phyloP scores from a whole-genome alignment of 208 protist species.

The Acanthamoeba lugdunensis region DNA sequence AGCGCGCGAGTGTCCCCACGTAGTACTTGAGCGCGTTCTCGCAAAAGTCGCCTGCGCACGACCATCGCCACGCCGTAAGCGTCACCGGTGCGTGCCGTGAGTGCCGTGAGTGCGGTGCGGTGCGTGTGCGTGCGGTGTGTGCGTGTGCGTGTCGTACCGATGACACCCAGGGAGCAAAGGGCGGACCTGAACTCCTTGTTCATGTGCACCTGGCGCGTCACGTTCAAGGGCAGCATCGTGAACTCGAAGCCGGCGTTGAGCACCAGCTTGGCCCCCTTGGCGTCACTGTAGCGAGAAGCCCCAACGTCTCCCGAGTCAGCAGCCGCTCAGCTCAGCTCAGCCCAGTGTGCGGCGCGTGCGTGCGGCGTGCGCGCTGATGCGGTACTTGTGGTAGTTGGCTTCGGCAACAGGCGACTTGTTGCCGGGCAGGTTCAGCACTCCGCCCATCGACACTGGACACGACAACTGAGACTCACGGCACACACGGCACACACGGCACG shows the following conservation, averaged over 20 bases:
- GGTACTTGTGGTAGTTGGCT: slow-evolving; percentile 19
- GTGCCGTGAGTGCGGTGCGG: not conserved
- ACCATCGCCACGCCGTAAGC: no score
- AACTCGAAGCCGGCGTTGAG: slow-evolving; percentile 50
- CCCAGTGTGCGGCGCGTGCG: no score
- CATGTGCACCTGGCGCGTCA: slow-evolving; percentile 28
- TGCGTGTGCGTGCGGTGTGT: not conserved
- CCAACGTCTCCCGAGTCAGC: no score
- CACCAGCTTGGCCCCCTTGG: slow-evolving; percentile 18
- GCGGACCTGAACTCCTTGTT: slow-evolving; percentile 14
- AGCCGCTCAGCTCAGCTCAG: no score
- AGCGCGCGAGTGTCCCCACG: not conserved
- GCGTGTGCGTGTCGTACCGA: slow-evolving; percentile 10
- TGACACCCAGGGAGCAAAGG: not conserved
- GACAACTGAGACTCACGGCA: not conserved
- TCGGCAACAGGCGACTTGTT: slow-evolving; percentile 17
- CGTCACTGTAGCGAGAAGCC: not conserved
- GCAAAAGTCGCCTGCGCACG: not conserved
- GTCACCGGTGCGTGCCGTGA: not conserved
- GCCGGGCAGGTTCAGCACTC: not conserved
- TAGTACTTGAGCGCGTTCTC: slow-evolving; percentile 13
- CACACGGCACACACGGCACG: not conserved
- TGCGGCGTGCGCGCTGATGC: no score
- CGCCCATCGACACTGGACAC: slow-evolving; percentile 32
- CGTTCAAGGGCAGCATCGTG: slow-evolving; percentile 33